Evolutionary conservation across 2,329 filamentous ascomycete genomes (phyloP), one percentile per base, ranked within the genome.

Genomic region (Fusarium cyanostomum): DNA sequence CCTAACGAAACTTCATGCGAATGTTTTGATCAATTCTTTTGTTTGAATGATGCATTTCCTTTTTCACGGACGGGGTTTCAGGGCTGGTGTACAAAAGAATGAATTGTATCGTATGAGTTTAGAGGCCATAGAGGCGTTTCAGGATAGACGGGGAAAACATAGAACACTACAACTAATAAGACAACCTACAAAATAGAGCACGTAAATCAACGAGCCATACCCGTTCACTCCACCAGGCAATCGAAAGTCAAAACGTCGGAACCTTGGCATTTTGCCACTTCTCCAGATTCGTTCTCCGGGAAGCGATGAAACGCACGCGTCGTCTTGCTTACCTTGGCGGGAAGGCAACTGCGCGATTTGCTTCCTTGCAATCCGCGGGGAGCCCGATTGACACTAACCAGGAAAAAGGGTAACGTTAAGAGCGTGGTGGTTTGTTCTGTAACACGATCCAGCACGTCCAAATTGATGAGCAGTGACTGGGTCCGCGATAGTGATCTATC

Each of bases 401-500:
- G n/a, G n/a, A n/a, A n/a, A n/a, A n/a, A n/a, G n/a, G n/a, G n/a
- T n/a, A n/a, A n/a, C n/a, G n/a, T n/a, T n/a, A n/a, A n/a, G n/a
- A n/a, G 35, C 16, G 52, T 59, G 7, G 63, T 59, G 16, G 42
- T 63, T n/a, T 41, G 27, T 16, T 44, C 50, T 15, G 52, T 66
- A 52, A 60, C 58, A 16, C 50, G 42, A 52, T 34, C 65, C 61
- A 59, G 51, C 61, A 67, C 11, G 41, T 42, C 55, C 54, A 69
- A 8, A 60, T 59, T 8, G 60, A 59, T 24, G 62, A 61, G 58
- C 62, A 64, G 42, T 66, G 64, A 26, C 46, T 52, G 18, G 38
- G 12, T 10, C 42, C 48, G 15, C 52, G 43, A 37, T 62, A 62
- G 11, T 57, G 44, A 34, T 27, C 21, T 15, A 21, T 34, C 6